Percentiles rank a stretch among this genome's conserved stretches.
These are phyloP conservation scores for Cronartium ribicola DNA, from an alignment of 1,284 basidiomycete genomes.

Conservation along the genomic window DNA sequence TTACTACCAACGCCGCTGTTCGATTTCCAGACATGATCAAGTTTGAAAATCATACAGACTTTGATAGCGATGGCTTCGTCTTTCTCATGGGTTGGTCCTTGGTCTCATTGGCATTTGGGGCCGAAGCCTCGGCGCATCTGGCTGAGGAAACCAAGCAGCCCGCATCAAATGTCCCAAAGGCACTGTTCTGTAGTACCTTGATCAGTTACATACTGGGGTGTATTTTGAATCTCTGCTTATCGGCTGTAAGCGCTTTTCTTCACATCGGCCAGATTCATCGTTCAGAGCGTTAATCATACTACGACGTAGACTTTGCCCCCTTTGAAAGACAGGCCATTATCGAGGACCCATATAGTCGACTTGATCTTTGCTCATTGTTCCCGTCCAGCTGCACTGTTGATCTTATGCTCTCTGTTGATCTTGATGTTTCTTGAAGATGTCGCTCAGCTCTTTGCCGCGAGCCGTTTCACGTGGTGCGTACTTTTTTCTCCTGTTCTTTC, in stretches of 20 bases:
- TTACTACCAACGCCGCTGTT: constrained; percentile 9
- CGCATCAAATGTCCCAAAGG: constrained; percentile 22
- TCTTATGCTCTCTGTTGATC: constrained; percentile 19
- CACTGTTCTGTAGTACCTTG: constrained; percentile 22
- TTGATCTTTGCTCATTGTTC: constrained; percentile 34
- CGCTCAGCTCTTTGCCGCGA: constrained; percentile 35
- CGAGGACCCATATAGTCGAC: constrained; percentile 17
- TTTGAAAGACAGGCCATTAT: not conserved
- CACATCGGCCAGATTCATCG: not conserved
- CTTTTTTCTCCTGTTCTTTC: no score
- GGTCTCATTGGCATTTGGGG: constrained; percentile 33
- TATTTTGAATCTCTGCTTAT: constrained; percentile 22
- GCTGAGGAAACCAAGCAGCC: constrained; percentile 34
- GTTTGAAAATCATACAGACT: constrained; percentile 22
- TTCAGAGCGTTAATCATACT: not conserved
- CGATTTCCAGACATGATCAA: constrained; percentile 5
- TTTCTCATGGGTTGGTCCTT: constrained; percentile 39
- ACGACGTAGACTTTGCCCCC: constrained; percentile 1
- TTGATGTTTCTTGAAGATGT: constrained; percentile 39
- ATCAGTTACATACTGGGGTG: constrained; percentile 33
- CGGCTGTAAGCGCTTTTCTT: constrained; percentile 20
- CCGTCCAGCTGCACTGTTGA: constrained; percentile 10
- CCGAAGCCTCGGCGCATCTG: constrained; percentile 37
- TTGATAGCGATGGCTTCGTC: constrained; percentile 28
- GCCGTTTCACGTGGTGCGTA: constrained; percentile 40